Base-by-base conservation (phyloP, 768 basidiomycete species). In the Hygrocybe coccinea region DNA sequence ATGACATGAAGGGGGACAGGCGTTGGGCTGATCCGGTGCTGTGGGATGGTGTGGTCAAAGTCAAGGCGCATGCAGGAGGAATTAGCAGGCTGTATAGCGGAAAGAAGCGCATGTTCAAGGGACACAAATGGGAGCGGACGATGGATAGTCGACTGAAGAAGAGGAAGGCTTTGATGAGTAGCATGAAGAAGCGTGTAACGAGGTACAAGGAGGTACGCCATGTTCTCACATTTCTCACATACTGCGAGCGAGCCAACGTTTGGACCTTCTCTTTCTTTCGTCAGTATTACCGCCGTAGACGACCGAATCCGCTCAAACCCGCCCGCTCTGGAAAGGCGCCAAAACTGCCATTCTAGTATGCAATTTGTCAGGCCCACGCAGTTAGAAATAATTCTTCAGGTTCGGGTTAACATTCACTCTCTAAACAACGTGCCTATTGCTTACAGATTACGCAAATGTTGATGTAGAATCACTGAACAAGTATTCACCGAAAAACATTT, bases 91-190 rank as follows among this genome's bases (percentile, higher is more conserved):
- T 91, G 61, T 93, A 92, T 60, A 82, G 85, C 9, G 83, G 77
- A 56, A 87, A 80, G 80, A 87, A 83, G 77, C 76, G 79, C 59
- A 92, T 92, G 90, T 92, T 93, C 82, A 93, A 92, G 77, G 90
- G 90, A n/a, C 90, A 92, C 76, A 87, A 81, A 62, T 91, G 87
- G 86, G 86, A 92, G 72, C 80, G 87, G 35, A 65, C 72, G 60
- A 76, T 74, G 60, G 76, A 73, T 55, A 74, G 75, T 64, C 74
- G 74, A 60, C 68, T 71, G 54, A 71, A 70, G 63, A 79, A 76
- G 64, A 81, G 74, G 59, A 71, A 71, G 54, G 76, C 84, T 49
- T 72, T 88, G 55, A 71, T 91, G 77, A 78, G 82, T 62, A 80
- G 83, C 66, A 90, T 91, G 89, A 67, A 74, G 36, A 77, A 79